phyloP scores from a whole-genome alignment of 768 basidiomycete species.

The Pulveroboletus sp. region DNA sequence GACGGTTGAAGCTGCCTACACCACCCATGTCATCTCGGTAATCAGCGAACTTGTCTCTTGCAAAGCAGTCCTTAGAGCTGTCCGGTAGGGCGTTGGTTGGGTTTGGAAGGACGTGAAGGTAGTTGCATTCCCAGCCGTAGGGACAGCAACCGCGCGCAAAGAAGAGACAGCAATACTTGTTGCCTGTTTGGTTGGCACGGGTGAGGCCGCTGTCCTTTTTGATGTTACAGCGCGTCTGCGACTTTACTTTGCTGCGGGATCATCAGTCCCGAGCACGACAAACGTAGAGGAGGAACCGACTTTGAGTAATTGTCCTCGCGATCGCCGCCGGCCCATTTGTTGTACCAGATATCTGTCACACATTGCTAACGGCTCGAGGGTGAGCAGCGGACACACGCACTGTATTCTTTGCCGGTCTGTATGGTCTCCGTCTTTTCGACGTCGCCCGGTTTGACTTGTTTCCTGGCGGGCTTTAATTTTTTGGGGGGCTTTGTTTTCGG shows the following conservation, averaged over 20 bases:
- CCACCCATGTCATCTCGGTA: slow-evolving; percentile 99
- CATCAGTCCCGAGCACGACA: slow-evolving; percentile 1
- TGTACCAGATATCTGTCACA: slow-evolving; percentile 88
- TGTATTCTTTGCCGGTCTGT: slow-evolving; percentile 96
- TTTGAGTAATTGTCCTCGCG: slow-evolving; percentile 95
- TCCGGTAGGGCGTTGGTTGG: slow-evolving; percentile 70
- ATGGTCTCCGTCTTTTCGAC: slow-evolving; percentile 84
- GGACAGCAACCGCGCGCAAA: slow-evolving; percentile 96
- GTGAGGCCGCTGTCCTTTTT: slow-evolving; percentile 89
- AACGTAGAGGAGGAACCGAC: slow-evolving; percentile 42
- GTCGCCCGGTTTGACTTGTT: slow-evolving; percentile 88
- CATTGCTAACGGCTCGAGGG: slow-evolving; percentile 1
- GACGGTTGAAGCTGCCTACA: slow-evolving; percentile 91
- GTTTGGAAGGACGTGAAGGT: slow-evolving; percentile 84
- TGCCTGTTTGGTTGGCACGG: slow-evolving; percentile 89
- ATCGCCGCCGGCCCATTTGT: slow-evolving; percentile 99
- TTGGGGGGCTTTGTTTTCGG: slow-evolving; percentile 38
- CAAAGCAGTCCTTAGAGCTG: slow-evolving; percentile 94
- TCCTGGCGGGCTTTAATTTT: slow-evolving; percentile 87
- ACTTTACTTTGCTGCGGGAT: slow-evolving; percentile 76
- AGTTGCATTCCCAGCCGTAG: slow-evolving; percentile 97
- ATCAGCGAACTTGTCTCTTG: slow-evolving; percentile 93
- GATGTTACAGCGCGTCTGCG: slow-evolving; percentile 88
- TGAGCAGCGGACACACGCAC: slow-evolving; percentile 43
- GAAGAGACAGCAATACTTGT: slow-evolving; percentile 92